phyloP scores from a whole-genome alignment of 2,329 filamentous ascomycete species.

The Thermoascus crustaceus region DNA sequence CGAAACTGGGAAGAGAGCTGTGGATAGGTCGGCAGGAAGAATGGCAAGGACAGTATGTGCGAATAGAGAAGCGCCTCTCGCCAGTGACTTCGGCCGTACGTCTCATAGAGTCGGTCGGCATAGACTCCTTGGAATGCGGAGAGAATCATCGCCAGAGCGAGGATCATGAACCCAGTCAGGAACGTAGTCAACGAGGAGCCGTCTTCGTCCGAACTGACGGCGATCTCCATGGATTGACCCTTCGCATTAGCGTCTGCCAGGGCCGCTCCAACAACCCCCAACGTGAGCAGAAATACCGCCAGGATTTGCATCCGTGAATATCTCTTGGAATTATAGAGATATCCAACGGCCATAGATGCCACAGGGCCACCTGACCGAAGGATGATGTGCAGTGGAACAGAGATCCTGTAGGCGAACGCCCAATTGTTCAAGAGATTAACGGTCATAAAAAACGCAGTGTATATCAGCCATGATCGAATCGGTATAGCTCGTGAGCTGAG shows the following conservation, averaged over 20 bases:
- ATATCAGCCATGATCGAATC: slow-evolving; percentile 73
- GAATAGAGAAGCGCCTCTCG: slow-evolving; percentile 96
- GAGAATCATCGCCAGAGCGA: slow-evolving; percentile 80
- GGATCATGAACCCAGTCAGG: slow-evolving; percentile 63
- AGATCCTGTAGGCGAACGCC: slow-evolving; percentile 94
- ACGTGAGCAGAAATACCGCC: slow-evolving; percentile 73
- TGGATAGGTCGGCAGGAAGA: slow-evolving; percentile 33
- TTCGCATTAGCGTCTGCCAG: slow-evolving; percentile 84
- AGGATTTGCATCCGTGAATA: slow-evolving; percentile 74
- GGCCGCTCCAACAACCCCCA: slow-evolving; percentile 79
- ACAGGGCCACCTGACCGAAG: slow-evolving; percentile 91
- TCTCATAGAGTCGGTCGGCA: slow-evolving; percentile 79
- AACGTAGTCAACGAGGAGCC: slow-evolving; percentile 35
- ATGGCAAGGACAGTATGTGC: slow-evolving; percentile 43
- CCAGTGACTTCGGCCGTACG: slow-evolving; percentile 76
- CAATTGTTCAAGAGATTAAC: slow-evolving; percentile 97
- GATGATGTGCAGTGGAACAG: slow-evolving; percentile 94
- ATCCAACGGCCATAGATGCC: slow-evolving; percentile 88
- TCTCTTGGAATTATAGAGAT: slow-evolving; percentile 66
- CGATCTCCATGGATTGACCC: slow-evolving; percentile 38
- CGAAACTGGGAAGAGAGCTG: slow-evolving; percentile 30
- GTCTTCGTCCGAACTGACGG: slow-evolving; percentile 11
- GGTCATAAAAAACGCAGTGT: slow-evolving; percentile 81
- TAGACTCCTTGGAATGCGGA: slow-evolving; percentile 94
- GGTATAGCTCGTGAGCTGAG: slow-evolving; percentile 73